phyloP scores from a whole-genome alignment of 805 yeast genomes.

The Brettanomyces anomalus region DNA sequence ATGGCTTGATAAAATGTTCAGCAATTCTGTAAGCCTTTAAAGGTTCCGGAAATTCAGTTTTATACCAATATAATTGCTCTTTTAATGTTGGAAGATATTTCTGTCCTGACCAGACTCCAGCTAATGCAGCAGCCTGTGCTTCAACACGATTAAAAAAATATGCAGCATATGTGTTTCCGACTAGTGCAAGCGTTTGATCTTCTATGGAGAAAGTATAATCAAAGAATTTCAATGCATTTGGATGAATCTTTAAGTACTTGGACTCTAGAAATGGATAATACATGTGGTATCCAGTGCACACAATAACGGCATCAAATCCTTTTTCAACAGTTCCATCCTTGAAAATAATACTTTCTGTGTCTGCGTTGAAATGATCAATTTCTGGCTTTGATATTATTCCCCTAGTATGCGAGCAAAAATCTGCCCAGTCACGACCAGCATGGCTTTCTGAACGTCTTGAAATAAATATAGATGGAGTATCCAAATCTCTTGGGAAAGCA shows the following conservation, averaged over 20 bases:
- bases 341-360: constrained; percentile 17
- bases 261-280: constrained; percentile 32
- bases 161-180: constrained; percentile 34
- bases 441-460: constrained; percentile 7
- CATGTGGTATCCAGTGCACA: constrained; percentile 44
- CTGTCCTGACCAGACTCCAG: constrained; percentile 44
- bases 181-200: constrained; percentile 36
- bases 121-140: constrained; percentile 41
- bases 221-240: constrained; percentile 11
- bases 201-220: constrained; percentile 28
- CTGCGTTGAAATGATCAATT: constrained; percentile 11
- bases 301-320: constrained; percentile 32
- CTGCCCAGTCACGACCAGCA: constrained; percentile 6
- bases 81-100: constrained; percentile 30
- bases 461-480: constrained; percentile 15
- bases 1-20: constrained; percentile 9
- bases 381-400: constrained; percentile 13
- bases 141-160: constrained; percentile 42
- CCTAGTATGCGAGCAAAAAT: constrained; percentile 6
- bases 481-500: constrained; percentile 17
- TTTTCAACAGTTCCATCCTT: constrained; percentile 25
- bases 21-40: constrained; percentile 2
- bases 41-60: not conserved
- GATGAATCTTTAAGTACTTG: constrained; percentile 4
- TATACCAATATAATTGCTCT: constrained; percentile 27